Conservation (phyloP, 169 alveolate species). For the Eimeria acervulina region DNA sequence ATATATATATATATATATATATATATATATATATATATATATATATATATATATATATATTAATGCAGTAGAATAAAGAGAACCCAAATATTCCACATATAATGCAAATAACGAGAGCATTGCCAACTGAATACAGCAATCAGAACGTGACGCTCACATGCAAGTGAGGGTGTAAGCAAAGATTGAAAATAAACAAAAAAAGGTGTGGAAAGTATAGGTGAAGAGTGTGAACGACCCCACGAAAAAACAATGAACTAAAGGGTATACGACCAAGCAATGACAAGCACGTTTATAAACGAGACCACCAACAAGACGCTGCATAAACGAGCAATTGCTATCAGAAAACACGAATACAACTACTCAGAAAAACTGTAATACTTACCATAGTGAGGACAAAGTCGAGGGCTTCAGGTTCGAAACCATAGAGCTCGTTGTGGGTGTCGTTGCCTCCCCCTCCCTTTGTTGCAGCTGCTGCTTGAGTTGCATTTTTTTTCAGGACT, state of each 20-base stretch:
- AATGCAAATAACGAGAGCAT: too few species aligned
- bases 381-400: conserved; percentile 67
- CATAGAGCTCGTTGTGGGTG: background rate
- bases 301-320: background rate
- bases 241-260: too few species aligned
- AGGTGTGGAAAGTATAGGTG: background rate
- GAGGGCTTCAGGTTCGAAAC: conserved; percentile 57
- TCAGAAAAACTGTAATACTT: background rate
- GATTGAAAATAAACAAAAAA: background rate
- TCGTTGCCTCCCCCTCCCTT: background rate
- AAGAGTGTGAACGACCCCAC: too few species aligned
- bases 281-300: too few species aligned
- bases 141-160: too few species aligned
- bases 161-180: background rate
- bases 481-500: background rate
- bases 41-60: too few species aligned
- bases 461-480: background rate
- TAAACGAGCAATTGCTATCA: background rate
- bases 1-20: too few species aligned
- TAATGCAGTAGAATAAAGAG: background rate
- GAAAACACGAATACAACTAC: background rate
- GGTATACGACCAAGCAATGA: too few species aligned
- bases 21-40: too few species aligned
- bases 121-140: too few species aligned
- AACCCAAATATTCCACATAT: too few species aligned